Percentiles rank a stretch among this genome's conserved stretches.
phyloP scores from a whole-genome alignment of 352 stramenopile genomes.

The Blastocystis sp. region DNA sequence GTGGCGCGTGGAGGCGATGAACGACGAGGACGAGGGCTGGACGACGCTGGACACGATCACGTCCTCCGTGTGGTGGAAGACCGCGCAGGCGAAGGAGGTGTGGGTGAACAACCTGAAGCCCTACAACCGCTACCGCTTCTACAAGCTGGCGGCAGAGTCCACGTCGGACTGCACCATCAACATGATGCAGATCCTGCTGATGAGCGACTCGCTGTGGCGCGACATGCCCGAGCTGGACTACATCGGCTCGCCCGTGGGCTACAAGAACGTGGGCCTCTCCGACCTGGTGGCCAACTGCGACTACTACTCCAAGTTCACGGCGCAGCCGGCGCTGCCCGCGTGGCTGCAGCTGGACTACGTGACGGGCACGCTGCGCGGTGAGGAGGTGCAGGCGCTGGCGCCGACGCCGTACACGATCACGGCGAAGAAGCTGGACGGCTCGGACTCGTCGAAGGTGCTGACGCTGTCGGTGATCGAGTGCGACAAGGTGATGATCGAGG shows the following conservation, averaged over 20 bases:
- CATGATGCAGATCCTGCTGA: conserved; percentile 15
- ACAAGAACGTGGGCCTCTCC: conserved; percentile 53
- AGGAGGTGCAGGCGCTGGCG: background rate
- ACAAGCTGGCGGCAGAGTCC: background rate
- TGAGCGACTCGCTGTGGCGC: background rate
- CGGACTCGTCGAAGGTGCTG: conserved; percentile 1
- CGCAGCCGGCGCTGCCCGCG: background rate
- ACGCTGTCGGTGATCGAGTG: conserved; percentile 46
- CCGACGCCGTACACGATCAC: conserved; percentile 46
- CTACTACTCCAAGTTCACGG: conserved; percentile 61
- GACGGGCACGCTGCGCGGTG: conserved; percentile 34
- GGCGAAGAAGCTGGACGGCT: conserved; percentile 49
- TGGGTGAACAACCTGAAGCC: conserved; percentile 51
- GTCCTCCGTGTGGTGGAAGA: background rate
- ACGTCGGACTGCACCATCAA: conserved; percentile 19
- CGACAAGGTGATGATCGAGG: conserved; percentile 53
- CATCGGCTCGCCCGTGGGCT: conserved; percentile 36
- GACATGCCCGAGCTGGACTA: conserved; percentile 29
- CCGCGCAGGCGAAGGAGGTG: conserved; percentile 10
- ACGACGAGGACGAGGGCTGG: conserved; percentile 34
- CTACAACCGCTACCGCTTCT: conserved; percentile 52
- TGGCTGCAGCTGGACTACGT: conserved; percentile 40
- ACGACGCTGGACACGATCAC: conserved; percentile 27
- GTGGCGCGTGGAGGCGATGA: conserved; percentile 53
- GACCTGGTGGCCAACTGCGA: conserved; percentile 14